Evolutionary conservation across 495 filamentous ascomycete genomes (phyloP), one percentile per base, ranked within the genome.

Genomic region (Cryomyces minteri): DNA sequence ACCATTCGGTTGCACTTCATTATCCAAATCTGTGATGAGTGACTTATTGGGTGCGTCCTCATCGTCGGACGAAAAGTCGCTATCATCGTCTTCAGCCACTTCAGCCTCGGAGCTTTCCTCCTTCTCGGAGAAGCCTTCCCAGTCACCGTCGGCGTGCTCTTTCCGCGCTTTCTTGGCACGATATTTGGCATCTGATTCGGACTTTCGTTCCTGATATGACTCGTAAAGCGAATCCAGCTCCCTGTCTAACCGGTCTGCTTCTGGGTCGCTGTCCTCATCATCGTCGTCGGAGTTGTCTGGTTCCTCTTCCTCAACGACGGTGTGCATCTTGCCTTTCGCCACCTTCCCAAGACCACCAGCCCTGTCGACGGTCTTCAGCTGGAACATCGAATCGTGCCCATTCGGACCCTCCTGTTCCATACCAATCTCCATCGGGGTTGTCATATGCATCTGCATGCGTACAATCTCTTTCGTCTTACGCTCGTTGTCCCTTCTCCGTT

Each of bases 371-470:
- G 72, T 57, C 57, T 84, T 88, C 31, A 95, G 68, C 6, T 68
- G 72, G 59, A 99, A 99, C 61, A 93, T 88, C 4, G 76, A 68
- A 39, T 83, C 82, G 12, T 79, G 74, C 5, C 84, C 87, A 32
- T 68, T 62, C 1, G 81, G 78, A n/a, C 70, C 64, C 58, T 94
- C 85, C 25, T 41, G 40, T 58, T 95, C 88, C 67, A 90, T 79
- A 51, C 90, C 90, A 51, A 98, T 92, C 49, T 98, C 92, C 68
- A 83, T 88, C 11, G 90, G 88, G 1, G 85, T 80, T 11, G 78
- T 84, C 92, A 98, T 96, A 61, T 94, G 76, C 68, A 98, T 74
- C 62, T 98, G 92, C 80, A 96, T 76, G 40, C 90, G 80, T 31
- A 88, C 68, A 45, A 94, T 88, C 46, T 94, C 88, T 59, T 81